A percentile compares a stretch with the other conserved stretches of the same genome.
phyloP scores from a whole-genome alignment of 495 filamentous ascomycete genomes.

The Diplogelasinospora grovesii region DNA sequence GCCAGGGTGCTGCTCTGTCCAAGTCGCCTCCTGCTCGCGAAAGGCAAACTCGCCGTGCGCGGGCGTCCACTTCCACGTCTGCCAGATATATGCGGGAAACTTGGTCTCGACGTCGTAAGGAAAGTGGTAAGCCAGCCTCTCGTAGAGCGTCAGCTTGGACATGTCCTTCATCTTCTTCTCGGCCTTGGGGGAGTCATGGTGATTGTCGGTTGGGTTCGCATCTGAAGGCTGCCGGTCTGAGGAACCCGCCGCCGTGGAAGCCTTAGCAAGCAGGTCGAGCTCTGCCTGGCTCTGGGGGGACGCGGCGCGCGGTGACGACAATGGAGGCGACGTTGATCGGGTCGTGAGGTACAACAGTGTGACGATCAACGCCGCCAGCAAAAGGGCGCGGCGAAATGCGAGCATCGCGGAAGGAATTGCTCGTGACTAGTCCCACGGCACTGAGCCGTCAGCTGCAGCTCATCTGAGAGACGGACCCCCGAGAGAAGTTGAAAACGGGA shows the following conservation, averaged over 20 bases:
- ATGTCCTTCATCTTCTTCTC: constrained; percentile 47
- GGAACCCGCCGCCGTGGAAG: constrained; percentile 15
- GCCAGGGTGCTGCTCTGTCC: constrained; percentile 81
- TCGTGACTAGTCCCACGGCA: constrained; percentile 6
- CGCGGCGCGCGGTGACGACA: constrained; percentile 11
- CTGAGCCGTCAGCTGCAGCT: constrained; percentile 4
- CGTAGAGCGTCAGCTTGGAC: constrained; percentile 60
- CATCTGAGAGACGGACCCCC: too few species aligned
- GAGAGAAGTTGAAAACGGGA: too few species aligned
- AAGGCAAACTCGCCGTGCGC: constrained; percentile 74
- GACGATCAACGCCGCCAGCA: constrained; percentile 61
- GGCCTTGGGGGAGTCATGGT: constrained; percentile 17
- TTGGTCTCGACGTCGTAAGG: constrained; percentile 81
- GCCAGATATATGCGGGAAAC: constrained; percentile 98
- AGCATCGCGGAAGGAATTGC: constrained; percentile 34
- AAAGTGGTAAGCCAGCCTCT: constrained; percentile 87
- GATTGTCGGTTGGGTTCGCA: constrained; percentile 8
- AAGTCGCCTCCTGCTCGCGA: constrained; percentile 77
- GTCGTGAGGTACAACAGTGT: constrained; percentile 65
- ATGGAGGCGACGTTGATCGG: constrained; percentile 36
- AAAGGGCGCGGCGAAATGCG: constrained; percentile 65
- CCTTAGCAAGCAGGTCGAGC: constrained; percentile 17
- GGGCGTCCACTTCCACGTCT: constrained; percentile 94
- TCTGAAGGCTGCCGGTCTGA: constrained; percentile 11
- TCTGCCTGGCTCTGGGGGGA: constrained; percentile 17